phyloP scores from a whole-genome alignment of 2,329 filamentous ascomycete species.

The Ophiosphaerella herpotricha region DNA sequence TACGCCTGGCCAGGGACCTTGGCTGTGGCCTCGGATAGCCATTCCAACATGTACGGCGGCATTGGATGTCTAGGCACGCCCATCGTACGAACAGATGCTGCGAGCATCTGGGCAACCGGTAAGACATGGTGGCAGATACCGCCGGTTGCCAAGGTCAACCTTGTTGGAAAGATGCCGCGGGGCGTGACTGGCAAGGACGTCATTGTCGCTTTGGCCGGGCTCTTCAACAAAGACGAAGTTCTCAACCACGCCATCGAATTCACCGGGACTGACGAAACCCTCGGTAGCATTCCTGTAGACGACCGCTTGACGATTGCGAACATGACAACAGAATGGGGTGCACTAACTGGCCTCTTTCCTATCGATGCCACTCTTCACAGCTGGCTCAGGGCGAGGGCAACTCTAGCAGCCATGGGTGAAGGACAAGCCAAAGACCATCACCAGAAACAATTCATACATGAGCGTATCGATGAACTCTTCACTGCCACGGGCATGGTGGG shows the following conservation, averaged over 20 bases:
- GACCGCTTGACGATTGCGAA: constrained; percentile 75
- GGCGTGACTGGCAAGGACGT: constrained; percentile 94
- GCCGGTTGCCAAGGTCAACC: constrained; percentile 77
- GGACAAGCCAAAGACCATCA: constrained; percentile 53
- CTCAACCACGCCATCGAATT: constrained; percentile 93
- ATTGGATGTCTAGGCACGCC: constrained; percentile 77
- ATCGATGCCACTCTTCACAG: constrained; percentile 72
- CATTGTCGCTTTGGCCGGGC: constrained; percentile 82
- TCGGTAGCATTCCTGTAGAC: constrained; percentile 73
- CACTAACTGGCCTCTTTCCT: constrained; percentile 76
- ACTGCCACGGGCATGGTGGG: constrained; percentile 44
- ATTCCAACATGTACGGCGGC: constrained; percentile 84
- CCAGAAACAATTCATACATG: constrained; percentile 70
- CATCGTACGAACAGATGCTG: constrained; percentile 85
- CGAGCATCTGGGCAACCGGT: constrained; percentile 81
- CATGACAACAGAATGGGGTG: constrained; percentile 84
- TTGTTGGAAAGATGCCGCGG: constrained; percentile 73
- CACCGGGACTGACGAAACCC: constrained; percentile 76
- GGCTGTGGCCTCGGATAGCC: constrained; percentile 76
- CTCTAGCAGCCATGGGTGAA: constrained; percentile 66
- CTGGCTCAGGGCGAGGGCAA: constrained; percentile 81
- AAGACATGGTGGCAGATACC: constrained; percentile 89
- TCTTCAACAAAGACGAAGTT: constrained; percentile 87
- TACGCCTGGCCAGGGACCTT: constrained; percentile 86
- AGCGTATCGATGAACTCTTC: constrained; percentile 72